phyloP scores from a whole-genome alignment of 257 asterid genomes.

The Cruciata laevipes region DNA sequence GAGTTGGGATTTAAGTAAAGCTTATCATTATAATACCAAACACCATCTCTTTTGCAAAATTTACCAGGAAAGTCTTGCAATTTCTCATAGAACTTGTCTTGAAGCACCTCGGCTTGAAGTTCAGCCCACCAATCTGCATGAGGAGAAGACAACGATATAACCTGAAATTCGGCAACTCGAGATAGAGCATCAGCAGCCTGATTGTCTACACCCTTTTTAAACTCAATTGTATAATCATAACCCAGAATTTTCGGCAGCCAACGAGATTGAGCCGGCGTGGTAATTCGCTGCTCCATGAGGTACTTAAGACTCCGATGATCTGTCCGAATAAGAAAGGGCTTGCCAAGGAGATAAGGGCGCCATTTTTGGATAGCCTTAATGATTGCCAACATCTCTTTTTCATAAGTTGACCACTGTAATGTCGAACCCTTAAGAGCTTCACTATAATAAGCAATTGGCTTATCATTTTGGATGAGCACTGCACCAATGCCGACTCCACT shows the following conservation, averaged over 20 bases:
- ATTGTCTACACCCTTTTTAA: too few species aligned
- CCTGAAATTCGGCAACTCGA: too few species aligned
- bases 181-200: too few species aligned
- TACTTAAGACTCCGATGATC: neutral
- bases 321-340: neutral
- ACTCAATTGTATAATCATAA: too few species aligned
- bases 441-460: neutral
- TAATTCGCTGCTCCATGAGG: too few species aligned
- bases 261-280: too few species aligned
- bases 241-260: too few species aligned
- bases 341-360: neutral
- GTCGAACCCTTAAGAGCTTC: neutral
- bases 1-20: neutral
- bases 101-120: neutral
- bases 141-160: too few species aligned
- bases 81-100: neutral
- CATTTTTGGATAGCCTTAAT: neutral
- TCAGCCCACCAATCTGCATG: neutral
- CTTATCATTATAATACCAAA: neutral
- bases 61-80: neutral
- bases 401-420: neutral
- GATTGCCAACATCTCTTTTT: neutral
- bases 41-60: neutral
- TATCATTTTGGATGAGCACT: neutral
- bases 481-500: neutral